Conservation (phyloP, 345 rosid genomes). For the Melastoma malabathricum region DNA sequence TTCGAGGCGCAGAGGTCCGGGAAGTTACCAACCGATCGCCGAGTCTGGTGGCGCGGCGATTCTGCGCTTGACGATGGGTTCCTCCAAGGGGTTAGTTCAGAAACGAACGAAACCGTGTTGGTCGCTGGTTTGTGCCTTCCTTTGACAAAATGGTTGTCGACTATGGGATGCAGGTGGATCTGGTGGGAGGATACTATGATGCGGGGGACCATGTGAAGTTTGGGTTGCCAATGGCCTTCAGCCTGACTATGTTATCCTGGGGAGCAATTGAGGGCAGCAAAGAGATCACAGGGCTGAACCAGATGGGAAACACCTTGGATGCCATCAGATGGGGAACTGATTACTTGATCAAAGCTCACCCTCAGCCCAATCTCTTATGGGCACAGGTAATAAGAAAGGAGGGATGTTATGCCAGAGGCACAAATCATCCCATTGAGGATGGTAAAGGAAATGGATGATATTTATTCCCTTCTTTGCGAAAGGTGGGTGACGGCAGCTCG, state of each 20-base stretch:
- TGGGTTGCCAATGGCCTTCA: conserved; percentile 80
- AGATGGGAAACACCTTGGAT: conserved; percentile 43
- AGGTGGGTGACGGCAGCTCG: conserved; percentile 76
- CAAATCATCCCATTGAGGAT: too few species aligned
- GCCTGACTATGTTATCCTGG: conserved; percentile 65
- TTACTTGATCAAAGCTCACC: conserved; percentile 68
- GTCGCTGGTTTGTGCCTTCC: not conserved
- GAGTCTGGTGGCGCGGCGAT: conserved; percentile 52
- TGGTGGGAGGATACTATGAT: conserved; percentile 87
- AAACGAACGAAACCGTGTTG: too few species aligned
- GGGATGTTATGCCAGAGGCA: too few species aligned
- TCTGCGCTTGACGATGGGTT: conserved; percentile 53
- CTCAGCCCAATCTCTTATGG: conserved; percentile 62
- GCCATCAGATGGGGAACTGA: conserved; percentile 79
- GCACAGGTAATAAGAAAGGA: conserved; percentile 33
- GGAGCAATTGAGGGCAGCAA: conserved; percentile 50
- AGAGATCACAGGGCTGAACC: conserved; percentile 37
- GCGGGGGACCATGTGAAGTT: conserved; percentile 93
- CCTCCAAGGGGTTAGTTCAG: conserved; percentile 31
- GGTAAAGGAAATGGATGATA: not conserved
- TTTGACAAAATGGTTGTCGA: not conserved
- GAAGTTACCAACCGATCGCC: conserved; percentile 26
- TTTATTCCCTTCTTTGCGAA: not conserved
- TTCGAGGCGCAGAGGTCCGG: conserved; percentile 66
- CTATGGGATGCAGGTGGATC: conserved; percentile 31